Evolutionary conservation across 2,329 filamentous ascomycete species (phyloP).

Genomic region (Colletotrichum melonis): DNA sequence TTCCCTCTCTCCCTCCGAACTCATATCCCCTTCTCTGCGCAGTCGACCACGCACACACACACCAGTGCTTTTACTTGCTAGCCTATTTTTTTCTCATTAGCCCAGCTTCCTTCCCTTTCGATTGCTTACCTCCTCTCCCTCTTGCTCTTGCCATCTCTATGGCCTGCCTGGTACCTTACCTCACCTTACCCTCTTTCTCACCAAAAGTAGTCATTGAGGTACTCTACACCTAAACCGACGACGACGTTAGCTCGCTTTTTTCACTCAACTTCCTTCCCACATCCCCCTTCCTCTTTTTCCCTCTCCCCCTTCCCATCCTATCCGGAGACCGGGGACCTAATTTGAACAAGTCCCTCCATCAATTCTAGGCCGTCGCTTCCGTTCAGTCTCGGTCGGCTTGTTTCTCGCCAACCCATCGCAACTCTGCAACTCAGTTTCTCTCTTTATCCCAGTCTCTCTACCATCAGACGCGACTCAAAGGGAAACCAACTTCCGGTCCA

Average conservation of each 20-base stretch:
- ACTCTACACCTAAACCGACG: conserved; percentile 1
- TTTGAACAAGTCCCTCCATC: conserved; percentile 15
- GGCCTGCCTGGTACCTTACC: background rate
- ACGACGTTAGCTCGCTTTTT: conserved; percentile 2
- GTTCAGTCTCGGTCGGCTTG: conserved; percentile 14
- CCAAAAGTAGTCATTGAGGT: background rate
- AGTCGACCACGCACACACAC: background rate
- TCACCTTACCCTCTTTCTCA: background rate
- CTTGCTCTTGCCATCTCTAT: background rate
- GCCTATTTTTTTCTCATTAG: conserved; percentile 7
- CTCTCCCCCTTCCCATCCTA: background rate
- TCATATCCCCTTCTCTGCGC: conserved; percentile 13
- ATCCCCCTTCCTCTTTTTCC: conserved; percentile 7
- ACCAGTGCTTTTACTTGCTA: background rate
- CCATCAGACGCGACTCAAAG: conserved; percentile 4
- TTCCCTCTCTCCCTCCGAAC: conserved; percentile 21
- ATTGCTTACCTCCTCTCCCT: conserved; percentile 19
- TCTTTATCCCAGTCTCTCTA: background rate
- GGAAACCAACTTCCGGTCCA: background rate
- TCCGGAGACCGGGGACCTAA: conserved; percentile 3
- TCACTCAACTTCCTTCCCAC: background rate
- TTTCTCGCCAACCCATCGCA: conserved; percentile 6
- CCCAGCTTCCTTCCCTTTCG: conserved; percentile 21
- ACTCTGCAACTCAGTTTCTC: conserved; percentile 8
- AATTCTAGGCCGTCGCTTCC: conserved; percentile 19